Evolutionary conservation across 2,329 filamentous ascomycete genomes (phyloP), one percentile per base, ranked within the genome.

Genomic region (Diaporthe sp.): DNA sequence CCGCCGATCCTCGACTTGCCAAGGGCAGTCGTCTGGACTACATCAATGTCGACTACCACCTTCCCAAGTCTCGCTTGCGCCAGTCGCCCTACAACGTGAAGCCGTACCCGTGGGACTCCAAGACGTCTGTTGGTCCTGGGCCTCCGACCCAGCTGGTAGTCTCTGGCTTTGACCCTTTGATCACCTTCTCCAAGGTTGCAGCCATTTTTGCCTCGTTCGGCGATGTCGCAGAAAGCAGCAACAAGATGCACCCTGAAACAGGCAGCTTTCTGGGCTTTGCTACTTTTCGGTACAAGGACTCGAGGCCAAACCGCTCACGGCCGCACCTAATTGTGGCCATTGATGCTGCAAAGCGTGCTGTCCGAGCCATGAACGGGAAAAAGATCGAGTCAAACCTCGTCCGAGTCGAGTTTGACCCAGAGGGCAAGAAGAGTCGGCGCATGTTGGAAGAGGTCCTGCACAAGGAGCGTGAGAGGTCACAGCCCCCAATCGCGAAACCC

Each of bases 181-280:
- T 94, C 53, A 91, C 94, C 17, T 94, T 97, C 79, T 90, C 91
- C 72, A 94, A 94, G 79, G 89, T 98, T 68, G 91, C 90, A 25
- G 91, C 93, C 59, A 90, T 94, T 71, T 97, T 97, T 81, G 91
- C 92, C 25, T 91, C 90, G 4, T 97, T 94, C 84, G 95, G 95
- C 70, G 94, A 98, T 74, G 96, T 99, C 76, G 93, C 93, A 58
- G 94, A 96, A 80, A 93, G 97, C 79, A 95, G 94, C 80, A 98
- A 98, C 81, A 96, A 97, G 82, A 96, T 97, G 80, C 95, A 99
- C 83, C 97, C 97, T 12, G 93, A 96, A 73, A 98, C 96, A 17
- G 97, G 97, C 25, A 97, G 94, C 80, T 97, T 97, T 81, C 89
- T 99, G 17, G 97, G 97, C 17, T 96, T 99, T 81, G 97, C 94